Evolutionary conservation across 129 eudicot species (phyloP).

Genomic region (Kitagawia praeruptora): DNA sequence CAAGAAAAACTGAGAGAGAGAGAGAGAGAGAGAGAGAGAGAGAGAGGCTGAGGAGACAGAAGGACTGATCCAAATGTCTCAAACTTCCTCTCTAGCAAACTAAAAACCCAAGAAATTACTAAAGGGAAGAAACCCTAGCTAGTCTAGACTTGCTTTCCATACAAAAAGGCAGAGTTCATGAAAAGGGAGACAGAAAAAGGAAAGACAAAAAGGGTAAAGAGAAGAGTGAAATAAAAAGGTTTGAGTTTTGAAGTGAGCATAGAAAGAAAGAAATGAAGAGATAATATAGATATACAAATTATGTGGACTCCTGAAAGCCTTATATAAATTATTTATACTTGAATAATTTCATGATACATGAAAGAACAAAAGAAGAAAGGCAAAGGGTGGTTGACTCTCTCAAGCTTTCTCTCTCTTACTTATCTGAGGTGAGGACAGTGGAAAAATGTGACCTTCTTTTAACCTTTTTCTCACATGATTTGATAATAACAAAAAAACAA

Average conservation of each 20-base stretch:
- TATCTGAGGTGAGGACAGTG: slow-evolving; percentile 4
- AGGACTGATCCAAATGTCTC: slow-evolving; percentile 61
- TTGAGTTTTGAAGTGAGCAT: not conserved
- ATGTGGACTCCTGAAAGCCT: slow-evolving; percentile 12
- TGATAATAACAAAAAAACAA: not conserved
- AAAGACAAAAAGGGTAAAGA: not conserved
- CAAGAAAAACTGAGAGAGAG: not conserved
- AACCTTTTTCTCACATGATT: slow-evolving; percentile 4
- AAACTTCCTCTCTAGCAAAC: slow-evolving; percentile 31
- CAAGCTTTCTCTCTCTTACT: slow-evolving; percentile 9
- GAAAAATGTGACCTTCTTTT: slow-evolving; percentile 5
- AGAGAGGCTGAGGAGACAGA: slow-evolving; percentile 63
- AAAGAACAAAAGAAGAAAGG: slow-evolving; percentile 25
- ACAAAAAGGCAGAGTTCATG: slow-evolving; percentile 9
- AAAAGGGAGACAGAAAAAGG: not conserved
- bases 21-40: slow-evolving; percentile 12
- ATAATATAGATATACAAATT: slow-evolving; percentile 4
- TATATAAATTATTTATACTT: too few species aligned
- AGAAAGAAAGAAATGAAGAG: not conserved
- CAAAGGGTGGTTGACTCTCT: slow-evolving; percentile 71
- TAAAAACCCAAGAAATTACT: slow-evolving; percentile 6
- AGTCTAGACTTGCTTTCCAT: slow-evolving; percentile 37
- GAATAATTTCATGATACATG: slow-evolving; percentile 8
- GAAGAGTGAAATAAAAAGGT: not conserved
- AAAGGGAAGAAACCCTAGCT: slow-evolving; percentile 39